phyloP scores from a whole-genome alignment of 176 grass and related monocot species.

The Musa itinerans region DNA sequence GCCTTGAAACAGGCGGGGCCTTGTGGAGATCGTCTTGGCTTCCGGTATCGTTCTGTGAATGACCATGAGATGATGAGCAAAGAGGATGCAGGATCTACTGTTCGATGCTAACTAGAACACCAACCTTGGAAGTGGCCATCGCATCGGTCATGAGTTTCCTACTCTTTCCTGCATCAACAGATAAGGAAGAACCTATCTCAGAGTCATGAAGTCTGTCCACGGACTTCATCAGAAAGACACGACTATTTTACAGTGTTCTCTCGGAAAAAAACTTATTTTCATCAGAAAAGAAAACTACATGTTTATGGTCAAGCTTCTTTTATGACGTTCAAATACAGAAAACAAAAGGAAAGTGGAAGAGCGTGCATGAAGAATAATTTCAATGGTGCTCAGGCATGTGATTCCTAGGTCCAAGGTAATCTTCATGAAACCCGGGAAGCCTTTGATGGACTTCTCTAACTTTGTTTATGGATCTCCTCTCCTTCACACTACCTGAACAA shows the following conservation, averaged over 20 bases:
- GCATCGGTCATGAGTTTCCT: conserved; percentile 28
- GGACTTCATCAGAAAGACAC: too few relatives aligned
- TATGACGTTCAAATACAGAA: too few relatives aligned
- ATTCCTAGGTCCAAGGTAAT: conserved; percentile 31
- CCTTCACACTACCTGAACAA: conserved; percentile 26
- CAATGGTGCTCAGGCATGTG: conserved; percentile 7
- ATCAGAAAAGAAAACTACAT: too few relatives aligned
- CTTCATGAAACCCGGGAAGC: conserved; percentile 47
- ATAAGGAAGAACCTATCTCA: not conserved
- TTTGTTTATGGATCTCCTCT: conserved; percentile 8
- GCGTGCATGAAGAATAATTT: not conserved
- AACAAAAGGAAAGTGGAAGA: not conserved
- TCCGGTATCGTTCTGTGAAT: conserved; percentile 9
- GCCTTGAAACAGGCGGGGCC: not conserved
- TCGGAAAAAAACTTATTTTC: too few relatives aligned
- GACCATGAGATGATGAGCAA: too few relatives aligned
- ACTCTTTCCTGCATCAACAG: conserved; percentile 21
- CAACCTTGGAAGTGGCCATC: conserved; percentile 16
- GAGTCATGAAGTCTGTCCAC: conserved; percentile 1
- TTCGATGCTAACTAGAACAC: not conserved
- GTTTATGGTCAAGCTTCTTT: too few relatives aligned
- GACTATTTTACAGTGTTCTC: too few relatives aligned
- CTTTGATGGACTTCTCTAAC: conserved; percentile 22
- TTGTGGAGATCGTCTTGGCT: not conserved
- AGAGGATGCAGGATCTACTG: too few relatives aligned